A percentile compares a stretch with the other conserved stretches of the same genome.
Conservation (phyloP, 179 eudicot genomes). For the Silene vulgaris region DNA sequence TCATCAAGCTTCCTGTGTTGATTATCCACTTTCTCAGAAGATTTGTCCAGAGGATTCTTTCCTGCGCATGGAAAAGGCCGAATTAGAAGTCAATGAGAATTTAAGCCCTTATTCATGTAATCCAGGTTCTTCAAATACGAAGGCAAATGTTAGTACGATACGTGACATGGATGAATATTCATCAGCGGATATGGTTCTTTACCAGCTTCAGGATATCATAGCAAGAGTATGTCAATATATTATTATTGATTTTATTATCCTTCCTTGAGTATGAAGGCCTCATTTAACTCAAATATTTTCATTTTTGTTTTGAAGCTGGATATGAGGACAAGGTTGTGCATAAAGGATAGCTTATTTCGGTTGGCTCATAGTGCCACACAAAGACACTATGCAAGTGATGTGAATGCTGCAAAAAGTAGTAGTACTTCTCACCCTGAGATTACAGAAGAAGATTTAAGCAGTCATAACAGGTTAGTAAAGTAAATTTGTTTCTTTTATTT, state of each 20-base stretch:
- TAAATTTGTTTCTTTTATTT: slow-evolving; percentile 2
- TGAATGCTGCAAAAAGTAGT: slow-evolving; percentile 37
- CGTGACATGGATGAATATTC: slow-evolving; percentile 41
- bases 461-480: slow-evolving; percentile 51
- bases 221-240: slow-evolving; percentile 39
- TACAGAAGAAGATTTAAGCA: slow-evolving; percentile 35
- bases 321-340: slow-evolving; percentile 49
- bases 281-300: neutral
- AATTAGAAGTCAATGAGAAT: slow-evolving; percentile 33
- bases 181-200: slow-evolving; percentile 49
- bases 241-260: neutral
- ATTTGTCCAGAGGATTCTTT: slow-evolving; percentile 26
- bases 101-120: slow-evolving; percentile 30
- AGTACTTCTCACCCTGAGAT: slow-evolving; percentile 27
- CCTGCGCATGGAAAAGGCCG: slow-evolving; percentile 33
- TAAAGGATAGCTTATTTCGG: slow-evolving; percentile 75
- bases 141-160: slow-evolving; percentile 36
- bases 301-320: slow-evolving; percentile 53
- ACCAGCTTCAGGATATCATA: slow-evolving; percentile 55
- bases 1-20: slow-evolving; percentile 29
- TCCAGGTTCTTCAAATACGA: slow-evolving; percentile 39
- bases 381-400: slow-evolving; percentile 50
- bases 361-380: slow-evolving; percentile 66
- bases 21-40: slow-evolving; percentile 25
- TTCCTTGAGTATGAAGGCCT: neutral